These are phyloP conservation scores for Fonsecaea erecta DNA, from an alignment of 2,329 filamentous ascomycete species.

Conservation along the genomic window DNA sequence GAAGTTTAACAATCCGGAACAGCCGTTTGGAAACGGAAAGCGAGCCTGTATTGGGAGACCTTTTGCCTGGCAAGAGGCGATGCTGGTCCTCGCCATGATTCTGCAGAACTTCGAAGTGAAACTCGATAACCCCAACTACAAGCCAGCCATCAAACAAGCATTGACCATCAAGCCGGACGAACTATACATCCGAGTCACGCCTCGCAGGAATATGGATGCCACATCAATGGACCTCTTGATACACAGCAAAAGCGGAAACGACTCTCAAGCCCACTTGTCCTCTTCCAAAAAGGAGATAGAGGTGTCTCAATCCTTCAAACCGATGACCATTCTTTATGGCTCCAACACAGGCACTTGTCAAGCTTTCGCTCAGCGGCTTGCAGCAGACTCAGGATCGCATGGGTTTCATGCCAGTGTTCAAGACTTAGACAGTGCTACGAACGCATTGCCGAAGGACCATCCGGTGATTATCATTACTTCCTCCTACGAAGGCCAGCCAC, in stretches of 20 bases:
- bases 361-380: constrained; percentile 66
- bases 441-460: constrained; percentile 62
- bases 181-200: constrained; percentile 63
- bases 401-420: constrained; percentile 58
- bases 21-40: constrained; percentile 74
- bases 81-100: constrained; percentile 65
- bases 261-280: not conserved
- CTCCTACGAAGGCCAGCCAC: constrained; percentile 74
- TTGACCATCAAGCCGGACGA: constrained; percentile 54
- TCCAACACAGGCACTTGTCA: constrained; percentile 77
- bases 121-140: constrained; percentile 60
- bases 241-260: constrained; percentile 12
- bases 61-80: constrained; percentile 75
- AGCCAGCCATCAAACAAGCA: constrained; percentile 44
- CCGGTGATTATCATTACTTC: constrained; percentile 71
- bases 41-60: constrained; percentile 72
- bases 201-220: constrained; percentile 55
- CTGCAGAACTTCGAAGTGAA: constrained; percentile 74
- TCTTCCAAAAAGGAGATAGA: constrained; percentile 37
- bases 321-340: constrained; percentile 70
- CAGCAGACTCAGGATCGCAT: constrained; percentile 45
- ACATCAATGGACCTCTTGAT: constrained; percentile 47
- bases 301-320: constrained; percentile 28
- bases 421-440: constrained; percentile 65
- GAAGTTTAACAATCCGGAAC: constrained; percentile 40